Base-by-base conservation (phyloP, 345 rosid genomes). In the Erucastrum elatum region DNA sequence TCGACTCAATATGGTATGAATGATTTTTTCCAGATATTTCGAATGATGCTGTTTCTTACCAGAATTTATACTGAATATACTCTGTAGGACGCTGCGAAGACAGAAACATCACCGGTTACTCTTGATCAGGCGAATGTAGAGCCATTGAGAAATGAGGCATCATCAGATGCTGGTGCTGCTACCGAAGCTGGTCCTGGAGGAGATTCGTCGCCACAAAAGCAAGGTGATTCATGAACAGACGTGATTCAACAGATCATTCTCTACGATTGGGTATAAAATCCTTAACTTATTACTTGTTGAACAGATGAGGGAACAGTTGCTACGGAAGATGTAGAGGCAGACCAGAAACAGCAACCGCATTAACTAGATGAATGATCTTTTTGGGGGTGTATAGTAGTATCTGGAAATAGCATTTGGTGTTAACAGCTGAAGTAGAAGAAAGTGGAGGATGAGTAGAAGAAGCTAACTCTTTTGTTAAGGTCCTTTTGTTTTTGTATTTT, bases 111-210 rank as follows among this genome's bases (percentile, higher is more conserved):
- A 16, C 21, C 8, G 3, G 63, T 25, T 72, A 66, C 6, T 31
- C 26, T 25, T 72, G 73, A 33, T 78, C 46, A 46, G 8, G 69
- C 4, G 15, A 72, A 35, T 67, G 70, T 5, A 46, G 64, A 59
- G 74, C 41, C 74, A 33, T 25, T 15, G 44, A 60, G 74, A 33
- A 58, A 72, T 46, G 82, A 66, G 69, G 46, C 34, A 72, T 11
- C 77, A 72, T 66, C 74, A 59, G 74, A 60, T 33, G 13, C 3
- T 55, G 64, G 4, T 55, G 49, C 0, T 66, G 30, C 74, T 66
- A 55, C 27, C 30, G 33, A 66, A 72, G 64, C 77, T 72, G 73
- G 35, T 31, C 55, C 25, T 72, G 74, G 65, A 79, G 82, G 44
- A 79, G 65, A 62, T 61, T 67, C 78, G 35, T 51, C 8, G 6